Base-by-base conservation (phyloP, 2,329 filamentous ascomycete species). In the Exophiala oligosperma region DNA sequence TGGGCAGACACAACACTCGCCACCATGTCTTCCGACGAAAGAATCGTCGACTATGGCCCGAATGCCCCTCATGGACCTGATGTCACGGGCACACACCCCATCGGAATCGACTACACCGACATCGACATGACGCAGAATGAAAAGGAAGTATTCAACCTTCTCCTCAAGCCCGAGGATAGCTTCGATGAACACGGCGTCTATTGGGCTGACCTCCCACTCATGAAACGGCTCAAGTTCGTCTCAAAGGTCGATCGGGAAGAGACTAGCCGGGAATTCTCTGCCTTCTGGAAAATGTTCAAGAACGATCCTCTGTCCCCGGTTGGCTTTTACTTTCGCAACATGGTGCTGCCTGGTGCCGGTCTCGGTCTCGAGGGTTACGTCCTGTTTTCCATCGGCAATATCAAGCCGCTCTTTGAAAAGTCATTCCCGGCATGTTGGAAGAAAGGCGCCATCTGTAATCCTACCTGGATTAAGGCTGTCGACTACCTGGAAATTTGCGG, bases 361-460 rank as follows among this genome's bases (percentile, higher is more conserved):
- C 85, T 97, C 52, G 88, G 92, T 71, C 84, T 97, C 28, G 93
- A 97, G 81, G 93, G 86, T 78, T 97, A 97, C 71, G 92, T 97
- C 43, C 84, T 97, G 21, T 97, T 97, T 81, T 97, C 92, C 63
- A 97, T 97, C 67, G 93, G 93, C 58, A 97, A 96, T 74, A 79
- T 97, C 64, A 86, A 89, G 70, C 90, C 92, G 3, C 81, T 97
- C 9, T 93, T 96, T 71, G 75, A 84, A 61, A 81, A 84, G 35
- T 84, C 86, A 4, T 97, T 93, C 82, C 84, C 86, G 1, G 67
- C 77, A 2, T 97, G 93, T 79, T 97, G 93, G 93, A 80, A 79
- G 11, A 77, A 79, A 24, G 71, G 82, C 60, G 73, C 79, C 2
- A 86, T 84, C 28, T 97, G 93, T 78, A 84, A 84, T 70, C 74